A percentile compares a stretch with the other conserved stretches of the same genome.
phyloP scores from a whole-genome alignment of 805 yeast genomes.

The Yamadazyma olivae region DNA sequence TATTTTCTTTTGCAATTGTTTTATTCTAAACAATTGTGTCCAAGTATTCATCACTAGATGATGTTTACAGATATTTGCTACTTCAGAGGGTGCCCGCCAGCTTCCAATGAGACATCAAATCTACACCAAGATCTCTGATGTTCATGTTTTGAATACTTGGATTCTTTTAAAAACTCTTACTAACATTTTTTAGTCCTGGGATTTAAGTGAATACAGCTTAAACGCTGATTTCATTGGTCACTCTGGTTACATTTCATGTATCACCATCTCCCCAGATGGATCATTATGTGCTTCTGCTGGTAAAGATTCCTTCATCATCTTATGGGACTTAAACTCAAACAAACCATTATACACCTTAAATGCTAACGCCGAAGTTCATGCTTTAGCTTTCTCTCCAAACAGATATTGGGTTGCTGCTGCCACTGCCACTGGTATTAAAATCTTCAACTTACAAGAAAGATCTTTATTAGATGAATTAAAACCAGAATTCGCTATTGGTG shows the following conservation, averaged over 20 bases:
- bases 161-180: slow-evolving; percentile 28
- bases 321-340: slow-evolving; percentile 93
- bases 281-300: slow-evolving; percentile 99
- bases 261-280: slow-evolving; percentile 99
- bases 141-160: slow-evolving; percentile 2
- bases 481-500: slow-evolving; percentile 90
- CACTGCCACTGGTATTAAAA: slow-evolving; percentile 95
- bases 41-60: slow-evolving; percentile 7
- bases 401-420: slow-evolving; percentile 99
- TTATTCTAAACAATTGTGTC: slow-evolving; percentile 3
- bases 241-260: slow-evolving; percentile 97
- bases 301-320: slow-evolving; percentile 97
- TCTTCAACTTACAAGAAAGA: slow-evolving; percentile 96
- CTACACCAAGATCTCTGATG: slow-evolving; percentile 99
- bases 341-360: slow-evolving; percentile 86
- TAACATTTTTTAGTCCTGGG: slow-evolving; percentile 82
- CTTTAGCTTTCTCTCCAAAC: slow-evolving; percentile 99
- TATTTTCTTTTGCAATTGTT: slow-evolving; percentile 21
- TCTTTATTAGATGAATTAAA: slow-evolving; percentile 93
- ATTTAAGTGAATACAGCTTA: slow-evolving; percentile 75
- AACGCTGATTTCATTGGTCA: slow-evolving; percentile 98
- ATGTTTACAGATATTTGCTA: slow-evolving; percentile 81
- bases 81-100: slow-evolving; percentile 82
- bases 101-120: slow-evolving; percentile 89
- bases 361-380: slow-evolving; percentile 95